These are phyloP conservation scores for Wickerhamiella spandovensis DNA, from an alignment of 805 yeast genomes.

Conservation along the genomic window DNA sequence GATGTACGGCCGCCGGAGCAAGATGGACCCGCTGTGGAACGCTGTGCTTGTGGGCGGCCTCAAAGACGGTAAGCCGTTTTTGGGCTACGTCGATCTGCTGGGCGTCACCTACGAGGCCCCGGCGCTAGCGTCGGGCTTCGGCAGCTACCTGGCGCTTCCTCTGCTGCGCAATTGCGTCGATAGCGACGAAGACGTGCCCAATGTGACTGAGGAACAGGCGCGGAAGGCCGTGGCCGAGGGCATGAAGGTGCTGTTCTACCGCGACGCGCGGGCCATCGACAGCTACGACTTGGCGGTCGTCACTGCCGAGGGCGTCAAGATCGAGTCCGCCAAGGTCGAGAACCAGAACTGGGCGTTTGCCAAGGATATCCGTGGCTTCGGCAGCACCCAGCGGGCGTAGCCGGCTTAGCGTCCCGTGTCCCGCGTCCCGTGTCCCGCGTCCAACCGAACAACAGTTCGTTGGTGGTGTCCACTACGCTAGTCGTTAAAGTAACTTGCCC, in stretches of 20 bases:
- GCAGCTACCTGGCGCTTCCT: constrained; percentile 89
- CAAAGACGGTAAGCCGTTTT: constrained; percentile 58
- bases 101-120: constrained; percentile 88
- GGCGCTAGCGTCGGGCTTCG: constrained; percentile 90
- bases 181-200: constrained; percentile 57
- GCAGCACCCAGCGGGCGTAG: constrained; percentile 44
- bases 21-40: constrained; percentile 96
- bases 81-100: constrained; percentile 76
- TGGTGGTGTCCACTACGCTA: too few species aligned
- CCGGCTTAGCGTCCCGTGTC: background rate
- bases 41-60: constrained; percentile 84
- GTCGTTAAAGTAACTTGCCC: too few species aligned
- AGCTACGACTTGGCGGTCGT: constrained; percentile 71
- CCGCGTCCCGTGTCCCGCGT: too few species aligned
- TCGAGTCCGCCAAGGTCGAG: constrained; percentile 30
- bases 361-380: constrained; percentile 76
- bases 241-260: constrained; percentile 87
- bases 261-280: constrained; percentile 91
- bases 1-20: constrained; percentile 74
- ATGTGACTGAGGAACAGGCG: constrained; percentile 62
- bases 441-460: too few species aligned
- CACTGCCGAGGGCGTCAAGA: constrained; percentile 40
- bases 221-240: constrained; percentile 63
- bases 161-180: constrained; percentile 75
- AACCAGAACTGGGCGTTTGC: constrained; percentile 47